A percentile compares a stretch with the other conserved stretches of the same genome.
Evolutionary conservation across 345 rosid genomes (phyloP).

Genomic region (Abelmoschus esculentus): DNA sequence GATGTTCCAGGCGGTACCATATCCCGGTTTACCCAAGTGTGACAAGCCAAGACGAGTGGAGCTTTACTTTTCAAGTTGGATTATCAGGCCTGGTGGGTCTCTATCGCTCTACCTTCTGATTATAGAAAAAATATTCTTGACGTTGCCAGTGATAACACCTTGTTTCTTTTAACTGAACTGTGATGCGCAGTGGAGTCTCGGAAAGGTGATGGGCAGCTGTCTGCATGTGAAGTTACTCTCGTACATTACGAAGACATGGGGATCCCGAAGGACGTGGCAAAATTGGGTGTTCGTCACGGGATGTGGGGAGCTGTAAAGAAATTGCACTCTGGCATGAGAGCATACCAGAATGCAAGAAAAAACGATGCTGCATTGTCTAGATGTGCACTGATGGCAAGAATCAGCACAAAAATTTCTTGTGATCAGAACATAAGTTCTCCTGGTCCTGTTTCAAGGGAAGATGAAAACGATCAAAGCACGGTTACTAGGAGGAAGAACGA

Average conservation of each 20-base stretch:
- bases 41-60: conserved; percentile 94
- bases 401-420: conserved; percentile 53
- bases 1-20: conserved; percentile 58
- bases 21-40: conserved; percentile 47
- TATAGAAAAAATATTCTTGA: not conserved
- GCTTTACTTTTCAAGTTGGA: conserved; percentile 87
- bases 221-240: conserved; percentile 86
- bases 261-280: conserved; percentile 93
- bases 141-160: not conserved
- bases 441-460: conserved; percentile 34
- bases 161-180: not conserved
- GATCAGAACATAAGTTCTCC: conserved; percentile 34
- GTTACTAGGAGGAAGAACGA: conserved; percentile 31
- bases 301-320: conserved; percentile 98
- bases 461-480: conserved; percentile 22
- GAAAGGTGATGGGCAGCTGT: conserved; percentile 57
- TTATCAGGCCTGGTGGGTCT: conserved; percentile 70
- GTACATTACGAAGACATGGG: conserved; percentile 97
- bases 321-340: conserved; percentile 75
- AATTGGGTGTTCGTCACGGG: conserved; percentile 83
- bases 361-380: conserved; percentile 48
- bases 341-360: conserved; percentile 68
- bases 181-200: conserved; percentile 68
- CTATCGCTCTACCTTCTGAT: not conserved
- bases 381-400: conserved; percentile 61